Evolutionary conservation across 164 flowering plant species (phyloP), one percentile per base, ranked within the genome.

Genomic region (Umbellularia californica): DNA sequence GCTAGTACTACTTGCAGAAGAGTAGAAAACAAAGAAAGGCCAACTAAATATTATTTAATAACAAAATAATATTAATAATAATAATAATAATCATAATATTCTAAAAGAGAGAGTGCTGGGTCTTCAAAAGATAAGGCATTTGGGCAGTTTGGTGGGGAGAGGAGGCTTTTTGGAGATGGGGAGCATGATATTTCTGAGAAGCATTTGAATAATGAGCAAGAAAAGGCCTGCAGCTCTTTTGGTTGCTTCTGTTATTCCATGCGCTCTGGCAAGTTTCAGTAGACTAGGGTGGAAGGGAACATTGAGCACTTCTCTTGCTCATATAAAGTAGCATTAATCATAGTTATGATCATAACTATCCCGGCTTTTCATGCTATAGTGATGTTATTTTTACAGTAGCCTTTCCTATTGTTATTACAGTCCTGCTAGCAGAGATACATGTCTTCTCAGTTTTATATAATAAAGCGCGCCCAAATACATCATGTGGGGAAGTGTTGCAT

Each of bases 151-250:
- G 84, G 87, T 85, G 88, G 88, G 58, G 25, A 81, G 73, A 80
- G 76, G 79, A 75, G 68, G 80, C 78, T 82, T 84, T 41, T 77
- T 81, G 88, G 85, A 83, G 88, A 82, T 84, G 89, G 84, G 84
- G 83, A 78, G 88, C 25, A 25, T 85, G 87, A 85, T 82, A 85
- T 67, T 79, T 82, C 84, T 81, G 83, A 87, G 83, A 75, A 70
- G 77, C 79, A 78, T 75, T 75, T 79, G 65, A 69, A 50, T 70
- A 81, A 25, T 67, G 65, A 73, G 79, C 71, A 82, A 10, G 81
- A 76, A 83, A 81, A 78, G 85, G 79, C 84, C 86, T 84, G 87
- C 80, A 75, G 79, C 77, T 77, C 82, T 77, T 85, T 87, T 78
- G 83, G 83, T 78, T 83, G 86, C 82, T 80, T 78, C 76, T 77